A percentile compares a stretch with the other conserved stretches of the same genome.
Conservation (phyloP, 164 flowering plant species). For the Santalum album region DNA sequence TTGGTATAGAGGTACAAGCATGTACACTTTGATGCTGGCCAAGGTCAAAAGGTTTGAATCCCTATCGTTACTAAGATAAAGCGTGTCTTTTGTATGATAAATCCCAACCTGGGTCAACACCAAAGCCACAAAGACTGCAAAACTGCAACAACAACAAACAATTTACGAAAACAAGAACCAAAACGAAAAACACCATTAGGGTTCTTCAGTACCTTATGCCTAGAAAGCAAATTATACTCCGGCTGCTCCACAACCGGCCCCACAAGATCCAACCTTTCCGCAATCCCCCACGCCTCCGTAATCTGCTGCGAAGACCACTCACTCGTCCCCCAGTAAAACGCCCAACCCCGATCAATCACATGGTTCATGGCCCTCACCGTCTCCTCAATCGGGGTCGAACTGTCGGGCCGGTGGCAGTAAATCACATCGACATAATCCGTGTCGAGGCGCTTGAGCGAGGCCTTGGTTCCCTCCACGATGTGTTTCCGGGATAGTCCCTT, state of each 20-base stretch:
- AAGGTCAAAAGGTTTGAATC: too few relatives aligned
- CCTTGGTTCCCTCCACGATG: slow-evolving; percentile 85
- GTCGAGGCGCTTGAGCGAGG: slow-evolving; percentile 74
- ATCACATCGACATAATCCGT: slow-evolving; percentile 91
- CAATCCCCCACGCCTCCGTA: slow-evolving; percentile 92
- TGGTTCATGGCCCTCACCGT: slow-evolving; percentile 97
- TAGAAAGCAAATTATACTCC: slow-evolving; percentile 75
- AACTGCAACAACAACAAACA: neutral
- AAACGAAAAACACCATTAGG: neutral
- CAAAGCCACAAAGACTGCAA: neutral
- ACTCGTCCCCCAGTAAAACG: slow-evolving; percentile 98
- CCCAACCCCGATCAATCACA: slow-evolving; percentile 97
- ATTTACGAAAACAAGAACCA: neutral
- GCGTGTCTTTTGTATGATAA: too few relatives aligned
- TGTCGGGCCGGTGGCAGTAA: slow-evolving; percentile 87
- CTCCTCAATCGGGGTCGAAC: slow-evolving; percentile 84
- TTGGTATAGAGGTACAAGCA: too few relatives aligned
- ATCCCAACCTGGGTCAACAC: too few relatives aligned
- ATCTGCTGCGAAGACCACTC: slow-evolving; percentile 99
- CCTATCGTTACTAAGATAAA: too few relatives aligned
- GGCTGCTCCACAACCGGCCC: slow-evolving; percentile 98
- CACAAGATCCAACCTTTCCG: slow-evolving; percentile 68
- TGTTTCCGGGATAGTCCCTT: slow-evolving; percentile 88
- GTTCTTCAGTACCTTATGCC: slow-evolving; percentile 98
- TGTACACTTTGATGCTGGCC: too few relatives aligned